Evolutionary conservation across 2,329 filamentous ascomycete species (phyloP), one percentile per base, ranked within the genome.

Genomic region (Pleomassaria siparia): DNA sequence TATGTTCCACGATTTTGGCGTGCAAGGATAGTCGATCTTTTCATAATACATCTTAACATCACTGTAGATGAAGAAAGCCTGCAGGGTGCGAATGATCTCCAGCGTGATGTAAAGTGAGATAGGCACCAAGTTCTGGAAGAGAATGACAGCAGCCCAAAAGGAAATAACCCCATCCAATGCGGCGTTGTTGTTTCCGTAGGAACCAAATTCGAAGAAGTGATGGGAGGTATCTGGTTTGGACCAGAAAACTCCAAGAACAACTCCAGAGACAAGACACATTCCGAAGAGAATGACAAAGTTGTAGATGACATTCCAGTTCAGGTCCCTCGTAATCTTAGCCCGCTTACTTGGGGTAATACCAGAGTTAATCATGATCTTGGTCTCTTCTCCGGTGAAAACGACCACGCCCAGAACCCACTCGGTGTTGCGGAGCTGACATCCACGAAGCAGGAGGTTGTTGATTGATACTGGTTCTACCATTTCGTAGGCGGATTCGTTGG

Each of bases 311-410:
- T 96, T 96, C 82, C 90, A 95, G 76, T 99, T 99, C 59, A 99
- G 81, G 69, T 96, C 91, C 54, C 90, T 87, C 44, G 91, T 89
- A 61, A 99, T 91, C 58, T 89, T 85, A 29, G 94, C 84, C 53
- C 92, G 88, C 76, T 99, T 99, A 69, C 85, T 95, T 11, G 95
- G 94, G 1, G 94, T 99, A 53, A 92, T 87, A 50, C 94, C 94
- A 22, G 94, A 89, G 68, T 99, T 99, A 76, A 96, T 88, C 94
- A 99, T 99, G 69, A 96, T 97, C 75, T 97, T 99, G 26, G 92
- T 96, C 69, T 99, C 92, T 64, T 91, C 85, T 26, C 94, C 94
- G 12, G 94, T 97, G 73, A 95, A 99, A 15, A 95, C 78, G 41
- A 97, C 92, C 2, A 99, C 82, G 44, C 91, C 94, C 5, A 99